These are phyloP conservation scores for Trichosanthes truncata DNA, from an alignment of 306 rosid genomes.

Conservation along the genomic window DNA sequence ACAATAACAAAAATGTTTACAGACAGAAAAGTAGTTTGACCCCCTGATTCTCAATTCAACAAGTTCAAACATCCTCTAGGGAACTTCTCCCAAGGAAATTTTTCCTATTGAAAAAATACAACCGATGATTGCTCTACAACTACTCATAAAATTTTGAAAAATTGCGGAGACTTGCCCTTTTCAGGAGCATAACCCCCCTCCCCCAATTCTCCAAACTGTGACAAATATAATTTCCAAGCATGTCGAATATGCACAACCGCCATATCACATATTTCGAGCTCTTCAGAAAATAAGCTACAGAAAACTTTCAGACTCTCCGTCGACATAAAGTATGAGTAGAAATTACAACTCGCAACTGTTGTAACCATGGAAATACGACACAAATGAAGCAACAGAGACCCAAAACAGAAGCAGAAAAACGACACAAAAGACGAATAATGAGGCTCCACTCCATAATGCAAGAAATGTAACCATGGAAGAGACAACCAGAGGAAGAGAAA, in stretches of 20 bases:
- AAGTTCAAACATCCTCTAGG: background rate
- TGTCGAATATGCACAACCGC: background rate
- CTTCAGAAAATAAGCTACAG: background rate
- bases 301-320: background rate
- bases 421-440: background rate
- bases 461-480: background rate
- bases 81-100: background rate
- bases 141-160: background rate
- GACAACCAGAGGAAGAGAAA: slow-evolving; percentile 3
- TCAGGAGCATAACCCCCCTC: background rate
- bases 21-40: background rate
- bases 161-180: background rate
- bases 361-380: no score
- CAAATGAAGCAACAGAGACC: background rate
- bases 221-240: background rate
- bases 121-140: background rate
- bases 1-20: background rate
- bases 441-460: background rate
- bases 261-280: slow-evolving; percentile 1
- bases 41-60: background rate
- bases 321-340: background rate
- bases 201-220: background rate
- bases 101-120: background rate
- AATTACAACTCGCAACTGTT: no score
- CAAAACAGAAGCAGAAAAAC: background rate